Evolutionary conservation across 306 rosid genomes (phyloP).

Genomic region (Abrus precatorius): DNA sequence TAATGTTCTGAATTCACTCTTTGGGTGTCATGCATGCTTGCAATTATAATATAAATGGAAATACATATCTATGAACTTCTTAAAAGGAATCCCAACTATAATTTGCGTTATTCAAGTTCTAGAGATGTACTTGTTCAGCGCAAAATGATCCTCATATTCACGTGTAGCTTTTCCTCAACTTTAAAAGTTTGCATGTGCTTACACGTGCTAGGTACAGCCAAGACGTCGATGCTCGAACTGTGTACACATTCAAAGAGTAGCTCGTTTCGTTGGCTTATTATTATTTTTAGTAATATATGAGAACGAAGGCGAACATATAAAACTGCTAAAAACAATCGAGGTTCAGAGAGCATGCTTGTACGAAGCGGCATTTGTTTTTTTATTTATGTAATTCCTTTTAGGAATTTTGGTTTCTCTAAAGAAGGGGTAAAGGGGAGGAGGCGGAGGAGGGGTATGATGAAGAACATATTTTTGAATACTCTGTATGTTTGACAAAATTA

Average conservation of each 20-base stretch:
- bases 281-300: not conserved
- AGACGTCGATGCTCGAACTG: not conserved
- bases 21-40: not conserved
- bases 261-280: not conserved
- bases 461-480: no score
- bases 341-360: not conserved
- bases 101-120: not conserved
- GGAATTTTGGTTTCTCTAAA: no score
- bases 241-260: not conserved
- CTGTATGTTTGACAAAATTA: no score
- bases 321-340: not conserved
- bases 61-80: not conserved
- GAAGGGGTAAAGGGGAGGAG: no score
- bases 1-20: not conserved
- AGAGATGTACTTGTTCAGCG: conserved; percentile 5
- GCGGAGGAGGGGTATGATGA: no score
- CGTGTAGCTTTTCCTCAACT: conserved; percentile 18
- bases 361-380: not conserved
- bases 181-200: conserved; percentile 39
- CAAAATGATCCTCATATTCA: not conserved
- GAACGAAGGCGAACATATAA: not conserved
- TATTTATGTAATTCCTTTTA: no score
- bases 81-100: not conserved
- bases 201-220: conserved; percentile 36
- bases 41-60: not conserved